Evolutionary conservation across 257 asterid species (phyloP).

Genomic region (Penstemon eatonii): DNA sequence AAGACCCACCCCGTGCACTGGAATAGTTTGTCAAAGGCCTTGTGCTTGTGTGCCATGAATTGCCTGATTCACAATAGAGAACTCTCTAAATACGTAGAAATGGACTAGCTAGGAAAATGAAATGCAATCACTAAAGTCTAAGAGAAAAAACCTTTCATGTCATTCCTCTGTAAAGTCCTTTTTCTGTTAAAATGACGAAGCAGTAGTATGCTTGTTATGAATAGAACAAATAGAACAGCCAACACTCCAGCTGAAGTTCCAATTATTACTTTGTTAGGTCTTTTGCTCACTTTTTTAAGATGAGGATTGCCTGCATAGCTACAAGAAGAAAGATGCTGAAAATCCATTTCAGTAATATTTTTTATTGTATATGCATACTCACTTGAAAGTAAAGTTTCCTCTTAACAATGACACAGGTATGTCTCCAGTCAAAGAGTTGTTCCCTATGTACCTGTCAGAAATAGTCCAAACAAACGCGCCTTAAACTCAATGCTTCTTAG

Average conservation of each 20-base stretch:
- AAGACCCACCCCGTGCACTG: constrained; percentile 65
- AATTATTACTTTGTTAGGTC: constrained; percentile 45
- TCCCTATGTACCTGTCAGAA: constrained; percentile 65
- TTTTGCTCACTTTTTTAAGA: constrained; percentile 46
- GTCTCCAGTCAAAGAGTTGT: constrained; percentile 81
- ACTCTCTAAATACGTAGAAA: constrained; percentile 6
- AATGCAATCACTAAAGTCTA: background rate
- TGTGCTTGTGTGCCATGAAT: constrained; percentile 56
- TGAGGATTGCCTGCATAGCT: constrained; percentile 80
- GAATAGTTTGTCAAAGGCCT: constrained; percentile 50
- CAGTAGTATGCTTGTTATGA: constrained; percentile 49
- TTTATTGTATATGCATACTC: constrained; percentile 27
- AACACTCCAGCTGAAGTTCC: constrained; percentile 61
- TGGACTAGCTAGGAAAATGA: constrained; percentile 8
- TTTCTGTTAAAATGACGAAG: constrained; percentile 51
- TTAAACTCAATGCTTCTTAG: background rate
- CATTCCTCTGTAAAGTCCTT: constrained; percentile 37
- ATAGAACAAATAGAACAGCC: constrained; percentile 56
- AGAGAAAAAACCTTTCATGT: constrained; percentile 39
- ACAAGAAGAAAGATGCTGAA: constrained; percentile 22
- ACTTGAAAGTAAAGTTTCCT: constrained; percentile 73
- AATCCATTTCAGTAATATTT: background rate
- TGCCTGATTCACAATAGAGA: constrained; percentile 39
- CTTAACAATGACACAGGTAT: constrained; percentile 64
- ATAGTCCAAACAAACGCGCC: constrained; percentile 14